These are phyloP conservation scores for Hypoxylon sp. DNA, from an alignment of 2,329 filamentous ascomycete species.

Conservation along the genomic window DNA sequence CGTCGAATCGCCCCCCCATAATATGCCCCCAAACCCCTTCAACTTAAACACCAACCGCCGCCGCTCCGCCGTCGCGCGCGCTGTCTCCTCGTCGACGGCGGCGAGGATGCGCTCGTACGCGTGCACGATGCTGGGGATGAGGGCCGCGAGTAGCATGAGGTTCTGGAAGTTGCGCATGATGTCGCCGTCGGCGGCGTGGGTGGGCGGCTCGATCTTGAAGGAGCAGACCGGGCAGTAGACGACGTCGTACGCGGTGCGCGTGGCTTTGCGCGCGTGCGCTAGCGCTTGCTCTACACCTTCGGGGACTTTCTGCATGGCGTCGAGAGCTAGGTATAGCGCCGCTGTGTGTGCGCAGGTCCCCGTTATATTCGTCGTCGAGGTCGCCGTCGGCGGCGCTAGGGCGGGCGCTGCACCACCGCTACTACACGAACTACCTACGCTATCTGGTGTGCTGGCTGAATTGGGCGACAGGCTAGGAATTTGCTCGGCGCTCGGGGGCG, in stretches of 20 bases:
- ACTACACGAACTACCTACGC: slow-evolving; percentile 28
- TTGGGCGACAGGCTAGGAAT: slow-evolving; percentile 48
- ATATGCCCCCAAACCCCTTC: slow-evolving; percentile 64
- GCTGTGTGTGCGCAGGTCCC: slow-evolving; percentile 64
- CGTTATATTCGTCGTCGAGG: slow-evolving; percentile 9
- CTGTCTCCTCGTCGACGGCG: slow-evolving; percentile 68
- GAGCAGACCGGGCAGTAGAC: slow-evolving; percentile 68
- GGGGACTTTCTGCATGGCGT: slow-evolving; percentile 65
- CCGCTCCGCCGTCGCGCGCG: slow-evolving; percentile 60
- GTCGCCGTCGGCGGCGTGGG: slow-evolving; percentile 48
- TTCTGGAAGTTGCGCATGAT: slow-evolving; percentile 69
- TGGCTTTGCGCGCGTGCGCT: slow-evolving; percentile 63
- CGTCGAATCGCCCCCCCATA: slow-evolving; percentile 56
- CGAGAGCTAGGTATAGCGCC: slow-evolving; percentile 65
- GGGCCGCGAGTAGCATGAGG: slow-evolving; percentile 70
- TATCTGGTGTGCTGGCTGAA: slow-evolving; percentile 49
- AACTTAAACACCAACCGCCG: slow-evolving; percentile 63
- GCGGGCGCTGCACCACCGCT: not conserved
- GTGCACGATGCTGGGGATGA: slow-evolving; percentile 71
- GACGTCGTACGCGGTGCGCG: slow-evolving; percentile 65
- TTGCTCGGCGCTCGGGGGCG: slow-evolving; percentile 41
- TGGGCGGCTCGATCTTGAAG: slow-evolving; percentile 54
- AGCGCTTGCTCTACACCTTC: slow-evolving; percentile 63
- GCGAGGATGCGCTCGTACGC: slow-evolving; percentile 69
- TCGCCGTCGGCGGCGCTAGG: not conserved